phyloP scores from a whole-genome alignment of 2,329 filamentous ascomycete genomes.

The Aspergillus flavus region DNA sequence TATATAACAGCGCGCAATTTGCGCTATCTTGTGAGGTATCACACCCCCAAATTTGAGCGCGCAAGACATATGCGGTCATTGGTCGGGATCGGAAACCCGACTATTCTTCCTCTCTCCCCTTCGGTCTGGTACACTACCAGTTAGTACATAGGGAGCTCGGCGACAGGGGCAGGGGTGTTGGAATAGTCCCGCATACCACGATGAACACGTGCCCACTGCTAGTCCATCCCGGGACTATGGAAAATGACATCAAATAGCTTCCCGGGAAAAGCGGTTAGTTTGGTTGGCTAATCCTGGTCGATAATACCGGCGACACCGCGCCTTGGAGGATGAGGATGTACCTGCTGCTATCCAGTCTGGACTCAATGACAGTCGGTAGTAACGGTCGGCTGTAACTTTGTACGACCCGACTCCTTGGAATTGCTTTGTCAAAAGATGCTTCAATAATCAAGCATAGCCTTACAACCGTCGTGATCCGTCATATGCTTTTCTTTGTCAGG shows the following conservation, averaged over 20 bases:
- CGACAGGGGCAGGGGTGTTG: not conserved
- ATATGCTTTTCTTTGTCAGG: slow-evolving; percentile 9
- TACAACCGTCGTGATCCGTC: slow-evolving; percentile 1
- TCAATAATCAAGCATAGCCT: slow-evolving; percentile 5
- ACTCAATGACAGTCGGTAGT: slow-evolving; percentile 7
- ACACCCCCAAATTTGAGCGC: not conserved
- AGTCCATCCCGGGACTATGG: not conserved
- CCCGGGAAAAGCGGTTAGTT: not conserved
- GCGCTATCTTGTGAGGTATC: not conserved
- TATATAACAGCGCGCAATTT: not conserved
- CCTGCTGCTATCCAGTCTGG: not conserved
- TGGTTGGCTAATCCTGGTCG: not conserved
- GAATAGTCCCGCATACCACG: slow-evolving; percentile 20
- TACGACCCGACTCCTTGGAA: not conserved
- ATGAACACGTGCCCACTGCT: slow-evolving; percentile 24
- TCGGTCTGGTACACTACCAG: not conserved
- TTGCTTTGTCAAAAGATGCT: not conserved
- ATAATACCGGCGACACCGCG: not conserved
- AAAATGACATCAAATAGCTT: not conserved
- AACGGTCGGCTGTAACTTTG: slow-evolving; percentile 14
- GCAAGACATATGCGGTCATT: not conserved
- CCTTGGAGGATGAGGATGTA: not conserved
- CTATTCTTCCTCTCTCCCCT: not conserved
- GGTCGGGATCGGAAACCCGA: not conserved
- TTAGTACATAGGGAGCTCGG: not conserved